Base-by-base conservation (phyloP, 73 alveolate genomes). In the Paramecium caudatum region DNA sequence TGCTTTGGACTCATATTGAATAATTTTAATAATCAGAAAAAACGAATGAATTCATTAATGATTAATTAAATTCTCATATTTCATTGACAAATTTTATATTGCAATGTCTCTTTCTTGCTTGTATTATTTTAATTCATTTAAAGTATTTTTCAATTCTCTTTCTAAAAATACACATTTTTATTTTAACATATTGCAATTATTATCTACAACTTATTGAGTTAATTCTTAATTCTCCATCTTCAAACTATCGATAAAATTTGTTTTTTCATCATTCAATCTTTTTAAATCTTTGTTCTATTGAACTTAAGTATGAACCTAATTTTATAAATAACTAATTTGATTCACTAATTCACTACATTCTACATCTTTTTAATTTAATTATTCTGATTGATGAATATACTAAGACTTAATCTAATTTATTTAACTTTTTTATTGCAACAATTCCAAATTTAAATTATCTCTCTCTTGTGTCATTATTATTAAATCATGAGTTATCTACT, bases 261-360 rank as follows among this genome's bases (percentile, higher is more conserved):
- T 17, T 49, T 49, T 49, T 8, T 49, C 70, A 19, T 49, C 70
- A 49, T 49, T 49, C 10, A 21, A 49, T 49, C 25, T 49, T 49
- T 49, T 49, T 4, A 49, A 36, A 16, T 49, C 70, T 49, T 49
- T 49, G 15, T 49, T 49, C n/a, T 55, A 55, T 55, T 55, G 30
- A 55, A 55, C 30, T 21, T 55, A 55, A 23, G 80, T 55, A 27
- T 55, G 45, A 16, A 55, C 13, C 30, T 55, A 55, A 55, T 55
- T 55, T 55, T 55, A 55, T 21, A 55, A 23, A 23, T 55, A 16
- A 55, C 80, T 55, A 10, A 19, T 27, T 55, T 55, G 46, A 55
- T 55, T 55, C 12, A 55, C 80, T 23, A 55, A 55, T 23, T 55
- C 23, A 23, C 80, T 55, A 9, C 80, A 55, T 55, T 55, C 80